These are phyloP conservation scores for Leucocoprinus birnbaumii DNA, from an alignment of 768 basidiomycete species.

Conservation along the genomic window DNA sequence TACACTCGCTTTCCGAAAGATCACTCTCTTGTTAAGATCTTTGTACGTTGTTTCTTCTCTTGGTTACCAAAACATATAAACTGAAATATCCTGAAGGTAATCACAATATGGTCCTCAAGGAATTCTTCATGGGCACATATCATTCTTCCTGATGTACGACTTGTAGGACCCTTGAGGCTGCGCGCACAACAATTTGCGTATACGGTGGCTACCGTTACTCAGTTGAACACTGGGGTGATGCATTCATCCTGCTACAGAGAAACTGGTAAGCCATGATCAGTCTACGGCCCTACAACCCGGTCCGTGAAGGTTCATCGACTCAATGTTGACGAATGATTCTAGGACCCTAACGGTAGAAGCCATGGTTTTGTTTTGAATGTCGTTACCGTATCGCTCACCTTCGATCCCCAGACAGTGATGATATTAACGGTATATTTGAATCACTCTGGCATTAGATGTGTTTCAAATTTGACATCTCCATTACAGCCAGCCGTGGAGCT, in stretches of 20 bases:
- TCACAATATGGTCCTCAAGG: neutral
- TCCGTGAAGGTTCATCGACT: no score
- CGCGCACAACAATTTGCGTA: neutral
- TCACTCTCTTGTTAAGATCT: neutral
- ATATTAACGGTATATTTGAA: no score
- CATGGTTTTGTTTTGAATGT: no score
- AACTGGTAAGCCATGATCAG: no score
- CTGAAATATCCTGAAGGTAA: neutral
- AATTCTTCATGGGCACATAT: neutral
- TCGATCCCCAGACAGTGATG: no score
- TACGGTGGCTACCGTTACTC: neutral
- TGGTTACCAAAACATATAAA: neutral
- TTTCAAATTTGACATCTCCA: no score
- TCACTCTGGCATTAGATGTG: no score
- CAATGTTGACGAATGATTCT: no score
- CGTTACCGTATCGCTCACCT: neutral
- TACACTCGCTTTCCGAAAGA: neutral
- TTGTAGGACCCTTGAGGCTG: neutral
- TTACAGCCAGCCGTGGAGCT: neutral
- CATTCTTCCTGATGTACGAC: neutral
- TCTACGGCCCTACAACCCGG: no score
- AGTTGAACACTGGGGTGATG: conserved; percentile 1
- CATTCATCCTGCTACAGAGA: neutral
- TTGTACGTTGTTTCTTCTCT: neutral
- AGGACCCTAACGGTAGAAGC: no score